A percentile compares a stretch with the other conserved stretches of the same genome.
Conservation (phyloP, 345 rosid species). For the Orychophragmus violaceus region DNA sequence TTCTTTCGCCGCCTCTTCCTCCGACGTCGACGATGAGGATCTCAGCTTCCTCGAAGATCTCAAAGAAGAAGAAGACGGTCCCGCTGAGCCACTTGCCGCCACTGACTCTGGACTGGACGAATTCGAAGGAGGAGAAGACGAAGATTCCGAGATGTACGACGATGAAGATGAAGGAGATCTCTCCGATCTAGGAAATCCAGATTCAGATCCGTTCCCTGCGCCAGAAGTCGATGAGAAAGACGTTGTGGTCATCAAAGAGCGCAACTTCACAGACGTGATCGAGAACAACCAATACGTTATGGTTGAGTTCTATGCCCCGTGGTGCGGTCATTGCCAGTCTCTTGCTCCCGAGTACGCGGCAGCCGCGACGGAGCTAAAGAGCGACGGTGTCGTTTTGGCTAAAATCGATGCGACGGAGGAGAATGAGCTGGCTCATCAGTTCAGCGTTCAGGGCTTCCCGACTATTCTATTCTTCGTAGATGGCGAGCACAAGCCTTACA, state of each 20-base stretch:
- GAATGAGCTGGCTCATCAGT: slow-evolving; percentile 72
- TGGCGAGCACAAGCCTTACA: slow-evolving; percentile 74
- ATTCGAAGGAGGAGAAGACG: slow-evolving; percentile 24
- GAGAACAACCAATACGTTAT: slow-evolving; percentile 66
- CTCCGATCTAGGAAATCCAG: slow-evolving; percentile 60
- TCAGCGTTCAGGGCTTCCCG: slow-evolving; percentile 87
- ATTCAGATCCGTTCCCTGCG: slow-evolving; percentile 44
- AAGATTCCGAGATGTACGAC: slow-evolving; percentile 34
- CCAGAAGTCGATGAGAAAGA: slow-evolving; percentile 82
- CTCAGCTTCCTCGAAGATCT: slow-evolving; percentile 73
- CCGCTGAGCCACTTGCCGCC: slow-evolving; percentile 2
- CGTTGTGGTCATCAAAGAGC: slow-evolving; percentile 71
- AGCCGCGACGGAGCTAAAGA: slow-evolving; percentile 86
- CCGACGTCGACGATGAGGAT: slow-evolving; percentile 51
- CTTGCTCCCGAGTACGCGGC: slow-evolving; percentile 98
- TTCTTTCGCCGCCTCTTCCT: slow-evolving; percentile 29
- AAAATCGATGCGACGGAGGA: slow-evolving; percentile 97
- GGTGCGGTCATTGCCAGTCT: slow-evolving; percentile 98
- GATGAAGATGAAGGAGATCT: slow-evolving; percentile 45
- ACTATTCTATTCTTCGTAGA: slow-evolving; percentile 76
- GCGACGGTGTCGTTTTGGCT: slow-evolving; percentile 64
- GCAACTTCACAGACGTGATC: slow-evolving; percentile 67
- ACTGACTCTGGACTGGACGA: background rate
- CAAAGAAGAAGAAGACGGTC: slow-evolving; percentile 16
- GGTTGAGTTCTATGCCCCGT: slow-evolving; percentile 98